Base-by-base conservation (phyloP, 2,329 filamentous ascomycete species). In the Aspergillus amoenus region DNA sequence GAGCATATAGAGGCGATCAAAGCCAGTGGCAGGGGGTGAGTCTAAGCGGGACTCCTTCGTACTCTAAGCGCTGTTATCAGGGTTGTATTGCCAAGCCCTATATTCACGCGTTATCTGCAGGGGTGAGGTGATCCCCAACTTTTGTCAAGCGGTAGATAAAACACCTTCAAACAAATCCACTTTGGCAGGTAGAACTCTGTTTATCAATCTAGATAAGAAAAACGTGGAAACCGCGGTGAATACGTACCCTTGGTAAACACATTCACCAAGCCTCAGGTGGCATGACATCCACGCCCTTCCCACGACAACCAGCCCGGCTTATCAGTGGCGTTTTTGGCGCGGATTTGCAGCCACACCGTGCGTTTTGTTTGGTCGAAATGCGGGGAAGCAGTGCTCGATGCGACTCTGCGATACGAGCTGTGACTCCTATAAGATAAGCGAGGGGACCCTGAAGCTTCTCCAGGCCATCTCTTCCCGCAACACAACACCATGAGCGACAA, bases 1-100 rank as follows among this genome's bases (percentile, higher is more conserved):
- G 65, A 71, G 32, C 70, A 73, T 60, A 51, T 72, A 15, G 58
- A 52, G n/a, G 53, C 52, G 2, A 64, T 64, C n/a, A 44, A 3
- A 61, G 55, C 27, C 34, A 45, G 50, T 37, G 50, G 30, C 5
- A 24, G 21, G 42, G 27, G 27, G 11, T 30, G 27, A 30, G 9
- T 30, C 27, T 21, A 4, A 11, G 9, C 9, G 27, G 9, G 9
- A 12, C 27, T 11, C 9, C 27, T 30, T 30, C 9, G 3, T 30
- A 30, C 27, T 30, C 11, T 30, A 12, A 30, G 1, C 4, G 0
- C 3, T 30, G 27, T 11, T 30, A 30, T 30, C 27, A 30, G 27
- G 24, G 27, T 30, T 30, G 27, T 30, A 30, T 30, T 30, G 27
- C 27, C 27, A 30, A 30, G 27, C 27, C 27, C 27, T 30, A 30